A percentile compares a stretch with the other conserved stretches of the same genome.
phyloP scores from a whole-genome alignment of 139 green algal genomes.

The Mesotaenium endlicherianum region DNA sequence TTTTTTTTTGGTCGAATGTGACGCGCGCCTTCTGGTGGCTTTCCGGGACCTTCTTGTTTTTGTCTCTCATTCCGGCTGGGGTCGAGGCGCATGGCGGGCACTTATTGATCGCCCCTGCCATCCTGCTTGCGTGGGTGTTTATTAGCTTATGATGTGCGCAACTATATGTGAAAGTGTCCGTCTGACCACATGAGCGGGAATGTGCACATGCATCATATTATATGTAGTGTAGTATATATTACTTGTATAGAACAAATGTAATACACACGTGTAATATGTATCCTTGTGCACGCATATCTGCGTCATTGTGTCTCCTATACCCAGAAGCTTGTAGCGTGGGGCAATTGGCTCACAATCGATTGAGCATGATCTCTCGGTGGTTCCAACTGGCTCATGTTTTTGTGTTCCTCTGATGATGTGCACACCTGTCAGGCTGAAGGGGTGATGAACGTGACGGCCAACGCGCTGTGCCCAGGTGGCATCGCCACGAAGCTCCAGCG shows the following conservation, averaged over 20 bases:
- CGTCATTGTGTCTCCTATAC: neutral
- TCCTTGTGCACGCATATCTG: no score
- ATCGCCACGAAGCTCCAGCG: conserved; percentile 78
- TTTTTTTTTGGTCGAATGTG: neutral
- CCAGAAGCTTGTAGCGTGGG: neutral
- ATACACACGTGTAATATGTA: no score
- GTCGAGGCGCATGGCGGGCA: no score
- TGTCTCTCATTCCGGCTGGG: no score
- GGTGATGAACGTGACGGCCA: conserved; percentile 58
- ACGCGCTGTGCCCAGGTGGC: conserved; percentile 79
- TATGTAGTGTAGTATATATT: neutral
- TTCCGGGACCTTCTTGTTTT: neutral
- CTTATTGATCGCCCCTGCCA: no score
- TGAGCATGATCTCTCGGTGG: neutral
- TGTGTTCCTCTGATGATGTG: neutral
- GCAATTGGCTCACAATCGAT: neutral
- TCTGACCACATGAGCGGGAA: neutral
- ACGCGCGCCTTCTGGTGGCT: neutral
- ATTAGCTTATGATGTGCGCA: neutral
- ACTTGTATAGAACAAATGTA: no score
- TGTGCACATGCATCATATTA: neutral
- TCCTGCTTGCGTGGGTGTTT: neutral
- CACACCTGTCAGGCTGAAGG: conserved; percentile 5
- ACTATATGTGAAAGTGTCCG: neutral
- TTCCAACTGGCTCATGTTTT: neutral